A percentile compares a stretch with the other conserved stretches of the same genome.
phyloP scores from a whole-genome alignment of 73 alveolate species.

The Vitrella brassicaformis region DNA sequence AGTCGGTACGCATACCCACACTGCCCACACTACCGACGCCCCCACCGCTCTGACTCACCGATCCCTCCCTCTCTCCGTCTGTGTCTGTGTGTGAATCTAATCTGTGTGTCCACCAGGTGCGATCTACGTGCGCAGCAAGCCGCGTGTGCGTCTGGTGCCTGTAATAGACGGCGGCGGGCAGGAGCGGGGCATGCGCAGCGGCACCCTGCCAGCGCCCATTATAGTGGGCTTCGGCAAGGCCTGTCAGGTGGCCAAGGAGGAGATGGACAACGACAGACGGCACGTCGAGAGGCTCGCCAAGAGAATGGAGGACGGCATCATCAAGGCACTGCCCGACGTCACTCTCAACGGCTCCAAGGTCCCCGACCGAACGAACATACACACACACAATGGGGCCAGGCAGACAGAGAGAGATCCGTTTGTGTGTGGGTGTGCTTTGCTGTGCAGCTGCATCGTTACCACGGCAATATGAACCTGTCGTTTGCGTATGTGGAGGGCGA shows the following conservation, averaged over 20 bases:
- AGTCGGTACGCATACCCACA: constrained; percentile 82
- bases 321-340: constrained; percentile 43
- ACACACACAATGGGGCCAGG: no score
- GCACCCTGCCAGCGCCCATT: constrained; percentile 80
- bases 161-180: constrained; percentile 93
- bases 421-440: neutral
- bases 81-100: no score
- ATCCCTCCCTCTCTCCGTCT: neutral
- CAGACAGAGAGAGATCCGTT: no score
- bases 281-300: constrained; percentile 56
- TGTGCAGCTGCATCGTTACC: constrained; percentile 32
- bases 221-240: constrained; percentile 94
- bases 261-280: constrained; percentile 67
- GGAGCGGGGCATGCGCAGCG: constrained; percentile 93
- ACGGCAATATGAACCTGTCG: constrained; percentile 68
- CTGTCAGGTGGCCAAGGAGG: constrained; percentile 59
- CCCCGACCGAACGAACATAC: no score
- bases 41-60: no score
- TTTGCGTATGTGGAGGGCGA: constrained; percentile 96
- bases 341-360: constrained; percentile 56
- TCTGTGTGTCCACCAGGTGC: no score
- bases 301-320: constrained; percentile 40
- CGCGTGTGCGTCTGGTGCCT: constrained; percentile 82
- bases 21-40: no score
- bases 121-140: constrained; percentile 84